These are phyloP conservation scores for Talaromyces islandicus DNA, from an alignment of 2,329 filamentous ascomycete genomes.

Conservation along the genomic window DNA sequence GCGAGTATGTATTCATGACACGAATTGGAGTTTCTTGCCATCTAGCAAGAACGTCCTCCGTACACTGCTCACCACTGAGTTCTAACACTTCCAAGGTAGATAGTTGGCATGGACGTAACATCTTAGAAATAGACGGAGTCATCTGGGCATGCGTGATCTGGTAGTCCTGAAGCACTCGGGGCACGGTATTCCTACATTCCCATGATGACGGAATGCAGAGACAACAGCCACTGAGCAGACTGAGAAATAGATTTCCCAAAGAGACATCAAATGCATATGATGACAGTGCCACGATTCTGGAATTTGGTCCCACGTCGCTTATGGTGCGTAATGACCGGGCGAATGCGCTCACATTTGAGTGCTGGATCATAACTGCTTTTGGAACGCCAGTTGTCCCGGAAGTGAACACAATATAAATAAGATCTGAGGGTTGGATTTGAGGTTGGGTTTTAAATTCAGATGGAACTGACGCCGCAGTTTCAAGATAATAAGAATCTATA, in stretches of 20 bases:
- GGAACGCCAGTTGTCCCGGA: constrained; percentile 47
- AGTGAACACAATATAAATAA: constrained; percentile 59
- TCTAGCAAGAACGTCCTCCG: background rate
- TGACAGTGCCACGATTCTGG: constrained; percentile 55
- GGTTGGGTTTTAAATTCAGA: too few relatives aligned
- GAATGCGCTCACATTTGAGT: constrained; percentile 52
- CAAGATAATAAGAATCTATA: background rate
- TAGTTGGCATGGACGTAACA: background rate
- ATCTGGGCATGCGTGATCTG: background rate
- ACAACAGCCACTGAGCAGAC: constrained; percentile 54
- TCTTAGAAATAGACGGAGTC: background rate
- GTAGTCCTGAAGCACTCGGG: background rate
- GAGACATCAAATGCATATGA: constrained; percentile 51
- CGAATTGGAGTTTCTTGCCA: background rate
- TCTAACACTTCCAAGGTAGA: background rate
- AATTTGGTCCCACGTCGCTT: constrained; percentile 44
- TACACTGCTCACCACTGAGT: constrained; percentile 2
- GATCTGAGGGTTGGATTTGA: too few relatives aligned
- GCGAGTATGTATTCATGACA: constrained; percentile 2
- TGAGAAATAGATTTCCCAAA: constrained; percentile 49
- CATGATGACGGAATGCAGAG: constrained; percentile 42
- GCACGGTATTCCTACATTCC: constrained; percentile 1
- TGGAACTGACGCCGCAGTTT: too few relatives aligned
- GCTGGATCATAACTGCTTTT: constrained; percentile 57
- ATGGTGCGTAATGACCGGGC: constrained; percentile 45